phyloP scores from a whole-genome alignment of 1,284 basidiomycete species.

The Trichosporon sp. region DNA sequence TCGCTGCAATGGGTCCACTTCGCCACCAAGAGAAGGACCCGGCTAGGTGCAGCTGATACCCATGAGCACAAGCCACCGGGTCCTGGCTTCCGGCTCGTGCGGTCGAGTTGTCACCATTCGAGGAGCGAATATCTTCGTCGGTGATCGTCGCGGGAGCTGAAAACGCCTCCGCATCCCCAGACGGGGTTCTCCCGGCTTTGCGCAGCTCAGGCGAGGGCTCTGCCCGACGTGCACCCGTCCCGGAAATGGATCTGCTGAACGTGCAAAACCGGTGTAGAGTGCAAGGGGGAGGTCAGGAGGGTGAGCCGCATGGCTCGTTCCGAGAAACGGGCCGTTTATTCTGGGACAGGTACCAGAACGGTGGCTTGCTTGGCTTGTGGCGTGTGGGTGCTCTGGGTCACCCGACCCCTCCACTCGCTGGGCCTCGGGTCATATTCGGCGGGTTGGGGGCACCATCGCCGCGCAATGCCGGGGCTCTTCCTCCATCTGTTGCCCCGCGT shows the following conservation, averaged over 20 bases:
- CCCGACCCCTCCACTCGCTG: background rate
- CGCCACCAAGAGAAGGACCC: no score
- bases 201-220: slow-evolving; percentile 2
- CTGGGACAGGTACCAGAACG: background rate
- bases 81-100: background rate
- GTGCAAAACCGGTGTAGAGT: background rate
- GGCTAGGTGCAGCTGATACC: background rate
- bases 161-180: background rate
- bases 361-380: slow-evolving; percentile 2
- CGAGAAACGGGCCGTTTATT: slow-evolving; percentile 10
- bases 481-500: background rate
- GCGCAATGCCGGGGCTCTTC: slow-evolving; percentile 2
- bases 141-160: no score
- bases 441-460: background rate
- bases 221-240: background rate
- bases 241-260: background rate
- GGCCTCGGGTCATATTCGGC: background rate
- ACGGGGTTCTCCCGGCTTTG: background rate
- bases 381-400: background rate
- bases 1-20: background rate
- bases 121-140: no score
- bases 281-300: background rate
- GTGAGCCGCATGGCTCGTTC: background rate
- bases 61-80: background rate
- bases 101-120: background rate